Evolutionary conservation across 768 basidiomycete species (phyloP), one percentile per base, ranked within the genome.

Genomic region (Gautieria morchelliformis): DNA sequence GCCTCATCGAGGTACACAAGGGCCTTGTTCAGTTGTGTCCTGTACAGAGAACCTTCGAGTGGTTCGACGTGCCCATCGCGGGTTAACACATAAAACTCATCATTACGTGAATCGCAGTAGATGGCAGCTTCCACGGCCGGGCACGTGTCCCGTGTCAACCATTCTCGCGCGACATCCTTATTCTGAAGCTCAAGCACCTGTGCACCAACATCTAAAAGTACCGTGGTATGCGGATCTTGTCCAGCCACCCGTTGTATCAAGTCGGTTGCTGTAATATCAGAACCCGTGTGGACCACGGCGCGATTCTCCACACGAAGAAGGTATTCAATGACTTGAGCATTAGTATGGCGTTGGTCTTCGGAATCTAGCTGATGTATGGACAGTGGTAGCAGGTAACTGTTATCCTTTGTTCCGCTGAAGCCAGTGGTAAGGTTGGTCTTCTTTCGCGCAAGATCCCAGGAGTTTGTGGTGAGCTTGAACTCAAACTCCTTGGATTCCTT

Each of bases 321-420:
- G 42, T 61, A 63, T 0, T 53, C 45, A 15, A 68, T 41, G 10
- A 68, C 67, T 58, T 66, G 60, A 0, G 81, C 81, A 47, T 80
- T 81, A 1, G 80, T 82, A 30, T 71, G 66, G 5, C 67, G 61
- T 53, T 80, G 76, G 22, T 64, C 69, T 0, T 65, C 63, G 0
- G 71, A 71, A 53, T 77, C 74, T 9, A 60, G 49, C 52, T 76
- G 76, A 6, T 58, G 51, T 12, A 75, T 71, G 2, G 72, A 65
- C 0, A 66, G 59, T 0, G 74, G 74, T 11, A 75, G 53, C 11
- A 71, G 61, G 2, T 58, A 62, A 14, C 66, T 68, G 30, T 72
- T 72, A 58, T 81, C 80, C 50, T 81, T 82, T 1, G 80, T 82
- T 9, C 80, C 80, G 51, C 78, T 81, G 60, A 82, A 82, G 4